phyloP scores from a whole-genome alignment of 495 filamentous ascomycete species.

The Podospora conica region DNA sequence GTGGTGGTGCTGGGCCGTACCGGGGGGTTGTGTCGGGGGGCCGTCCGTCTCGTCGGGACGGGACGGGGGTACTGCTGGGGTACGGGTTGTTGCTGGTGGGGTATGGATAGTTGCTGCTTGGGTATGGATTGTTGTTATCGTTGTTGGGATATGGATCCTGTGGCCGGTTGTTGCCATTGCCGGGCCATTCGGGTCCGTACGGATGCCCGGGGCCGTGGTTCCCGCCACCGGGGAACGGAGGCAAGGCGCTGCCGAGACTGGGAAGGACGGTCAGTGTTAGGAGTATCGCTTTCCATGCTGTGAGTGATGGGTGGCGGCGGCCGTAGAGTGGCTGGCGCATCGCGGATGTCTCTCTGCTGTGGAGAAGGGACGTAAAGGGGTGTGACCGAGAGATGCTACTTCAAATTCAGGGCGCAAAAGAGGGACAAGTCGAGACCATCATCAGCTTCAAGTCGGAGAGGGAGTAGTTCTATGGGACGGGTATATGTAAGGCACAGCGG shows the following conservation, averaged over 20 bases:
- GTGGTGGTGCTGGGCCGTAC: conserved; percentile 1
- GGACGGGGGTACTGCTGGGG: neutral
- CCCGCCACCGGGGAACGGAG: neutral
- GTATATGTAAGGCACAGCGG: neutral
- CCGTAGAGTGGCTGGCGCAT: neutral
- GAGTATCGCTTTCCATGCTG: neutral
- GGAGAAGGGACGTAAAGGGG: neutral
- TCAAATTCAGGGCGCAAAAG: neutral
- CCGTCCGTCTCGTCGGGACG: neutral
- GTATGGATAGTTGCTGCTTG: neutral
- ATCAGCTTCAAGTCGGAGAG: neutral
- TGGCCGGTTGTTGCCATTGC: neutral
- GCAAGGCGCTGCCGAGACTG: neutral
- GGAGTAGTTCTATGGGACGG: neutral
- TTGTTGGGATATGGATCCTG: neutral
- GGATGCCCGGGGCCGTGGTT: neutral
- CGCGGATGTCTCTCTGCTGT: neutral
- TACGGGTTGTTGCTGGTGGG: neutral
- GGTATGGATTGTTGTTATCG: neutral
- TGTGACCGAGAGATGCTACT: neutral
- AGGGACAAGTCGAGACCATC: neutral
- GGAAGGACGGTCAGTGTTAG: neutral
- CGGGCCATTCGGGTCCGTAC: neutral
- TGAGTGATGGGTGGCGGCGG: neutral
- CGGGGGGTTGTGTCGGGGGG: neutral